Conservation (phyloP, 257 asterid species). For the Forsythia suspensa region DNA sequence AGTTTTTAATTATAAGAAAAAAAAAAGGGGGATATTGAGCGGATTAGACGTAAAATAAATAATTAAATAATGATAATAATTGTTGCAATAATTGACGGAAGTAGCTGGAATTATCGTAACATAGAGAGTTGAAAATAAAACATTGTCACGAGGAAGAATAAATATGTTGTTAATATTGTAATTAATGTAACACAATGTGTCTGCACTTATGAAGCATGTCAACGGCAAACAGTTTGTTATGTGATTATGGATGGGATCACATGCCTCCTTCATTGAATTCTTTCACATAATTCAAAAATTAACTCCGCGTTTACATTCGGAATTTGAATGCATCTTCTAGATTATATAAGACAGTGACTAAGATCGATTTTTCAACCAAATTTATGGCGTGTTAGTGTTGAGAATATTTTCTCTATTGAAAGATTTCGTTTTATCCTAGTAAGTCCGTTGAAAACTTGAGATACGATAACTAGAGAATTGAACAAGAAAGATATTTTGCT, state of each 20-base stretch:
- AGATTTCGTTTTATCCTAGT: too few species aligned
- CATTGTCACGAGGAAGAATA: conserved; percentile 2
- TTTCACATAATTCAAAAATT: neutral
- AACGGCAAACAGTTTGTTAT: neutral
- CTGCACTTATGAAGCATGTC: neutral
- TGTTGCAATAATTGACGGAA: neutral
- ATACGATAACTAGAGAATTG: too few species aligned
- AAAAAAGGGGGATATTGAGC: neutral
- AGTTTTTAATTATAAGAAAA: neutral
- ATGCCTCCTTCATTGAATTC: neutral
- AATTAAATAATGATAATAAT: neutral
- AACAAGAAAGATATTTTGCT: too few species aligned
- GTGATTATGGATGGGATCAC: conserved; percentile 1
- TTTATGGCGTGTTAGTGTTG: too few species aligned
- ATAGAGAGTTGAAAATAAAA: conserved; percentile 3
- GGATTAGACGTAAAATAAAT: neutral
- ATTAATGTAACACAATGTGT: neutral
- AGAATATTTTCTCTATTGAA: too few species aligned
- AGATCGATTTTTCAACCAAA: too few species aligned
- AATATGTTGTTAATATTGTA: neutral
- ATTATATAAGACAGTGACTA: too few species aligned
- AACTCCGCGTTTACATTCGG: neutral
- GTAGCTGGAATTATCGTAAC: conserved; percentile 2
- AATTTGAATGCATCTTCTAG: neutral
- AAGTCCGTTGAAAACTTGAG: too few species aligned